Percentiles rank a stretch among this genome's conserved stretches.
Conservation (phyloP, 2,329 filamentous ascomycete species). For the Penicillium polonicum region DNA sequence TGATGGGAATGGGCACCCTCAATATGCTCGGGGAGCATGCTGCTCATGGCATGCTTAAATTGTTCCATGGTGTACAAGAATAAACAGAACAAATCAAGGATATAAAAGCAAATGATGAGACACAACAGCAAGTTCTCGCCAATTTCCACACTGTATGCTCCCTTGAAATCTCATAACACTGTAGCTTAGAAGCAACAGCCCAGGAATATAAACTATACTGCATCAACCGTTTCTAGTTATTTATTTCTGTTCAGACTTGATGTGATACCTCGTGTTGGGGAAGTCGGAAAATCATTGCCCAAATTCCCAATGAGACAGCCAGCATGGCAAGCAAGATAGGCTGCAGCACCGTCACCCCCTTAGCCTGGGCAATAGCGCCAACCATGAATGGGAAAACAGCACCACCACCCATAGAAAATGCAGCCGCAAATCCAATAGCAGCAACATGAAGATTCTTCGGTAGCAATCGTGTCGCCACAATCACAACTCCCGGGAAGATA, state of each 20-base stretch:
- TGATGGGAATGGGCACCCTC: slow-evolving; percentile 20
- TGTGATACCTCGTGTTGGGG: slow-evolving; percentile 9
- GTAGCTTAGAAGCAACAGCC: too few species aligned
- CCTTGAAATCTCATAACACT: not conserved
- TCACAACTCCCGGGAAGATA: slow-evolving; percentile 70
- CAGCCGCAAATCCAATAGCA: slow-evolving; percentile 72
- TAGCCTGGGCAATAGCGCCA: slow-evolving; percentile 47
- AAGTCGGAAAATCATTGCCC: slow-evolving; percentile 10
- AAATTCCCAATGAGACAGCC: slow-evolving; percentile 18
- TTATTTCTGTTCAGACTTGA: slow-evolving; percentile 1
- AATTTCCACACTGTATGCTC: not conserved
- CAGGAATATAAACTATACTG: not conserved
- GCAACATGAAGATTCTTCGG: slow-evolving; percentile 70
- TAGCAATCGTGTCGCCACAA: slow-evolving; percentile 68
- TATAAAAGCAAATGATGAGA: not conserved
- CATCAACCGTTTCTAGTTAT: not conserved
- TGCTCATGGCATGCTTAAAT: slow-evolving; percentile 9
- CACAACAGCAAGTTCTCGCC: not conserved
- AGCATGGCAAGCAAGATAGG: slow-evolving; percentile 56
- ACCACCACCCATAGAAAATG: slow-evolving; percentile 70
- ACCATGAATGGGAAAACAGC: slow-evolving; percentile 41
- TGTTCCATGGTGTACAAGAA: not conserved
- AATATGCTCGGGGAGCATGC: slow-evolving; percentile 17
- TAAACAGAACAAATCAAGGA: not conserved
- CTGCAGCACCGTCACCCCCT: slow-evolving; percentile 57